Conservation (phyloP, 495 filamentous ascomycete genomes). For the Tuber aestivum region DNA sequence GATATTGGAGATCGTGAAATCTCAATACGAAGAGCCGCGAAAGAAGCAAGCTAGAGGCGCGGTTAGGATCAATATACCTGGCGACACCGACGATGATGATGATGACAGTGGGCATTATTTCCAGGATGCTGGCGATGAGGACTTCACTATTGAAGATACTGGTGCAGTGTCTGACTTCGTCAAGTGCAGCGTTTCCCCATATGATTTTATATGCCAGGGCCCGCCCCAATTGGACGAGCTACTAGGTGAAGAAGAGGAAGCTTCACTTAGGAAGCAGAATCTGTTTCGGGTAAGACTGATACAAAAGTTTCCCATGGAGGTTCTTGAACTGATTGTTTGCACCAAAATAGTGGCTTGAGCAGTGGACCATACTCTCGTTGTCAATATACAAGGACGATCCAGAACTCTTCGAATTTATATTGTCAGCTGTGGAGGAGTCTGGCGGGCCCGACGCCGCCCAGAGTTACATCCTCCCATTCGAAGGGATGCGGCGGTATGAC, state of each 20-base stretch:
- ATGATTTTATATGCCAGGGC: background rate
- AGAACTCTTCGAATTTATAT: constrained; percentile 25
- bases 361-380: constrained; percentile 28
- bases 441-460: background rate
- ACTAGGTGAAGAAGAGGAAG: constrained; percentile 7
- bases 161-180: constrained; percentile 59
- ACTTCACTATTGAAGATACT: constrained; percentile 66
- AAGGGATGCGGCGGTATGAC: background rate
- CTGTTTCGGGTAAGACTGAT: background rate
- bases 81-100: constrained; percentile 41
- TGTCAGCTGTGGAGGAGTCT: background rate
- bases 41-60: constrained; percentile 16
- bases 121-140: constrained; percentile 51
- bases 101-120: constrained; percentile 47
- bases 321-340: constrained; percentile 1
- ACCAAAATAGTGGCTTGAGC: background rate
- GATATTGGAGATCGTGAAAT: constrained; percentile 60
- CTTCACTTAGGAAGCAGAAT: background rate
- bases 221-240: background rate
- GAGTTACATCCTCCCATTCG: background rate
- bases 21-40: constrained; percentile 53
- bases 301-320: background rate
- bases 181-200: constrained; percentile 54
- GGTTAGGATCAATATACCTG: constrained; percentile 30
- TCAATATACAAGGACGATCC: constrained; percentile 34